Base-by-base conservation (phyloP, 1,284 basidiomycete species). In the Stygiomarasmius scandens region DNA sequence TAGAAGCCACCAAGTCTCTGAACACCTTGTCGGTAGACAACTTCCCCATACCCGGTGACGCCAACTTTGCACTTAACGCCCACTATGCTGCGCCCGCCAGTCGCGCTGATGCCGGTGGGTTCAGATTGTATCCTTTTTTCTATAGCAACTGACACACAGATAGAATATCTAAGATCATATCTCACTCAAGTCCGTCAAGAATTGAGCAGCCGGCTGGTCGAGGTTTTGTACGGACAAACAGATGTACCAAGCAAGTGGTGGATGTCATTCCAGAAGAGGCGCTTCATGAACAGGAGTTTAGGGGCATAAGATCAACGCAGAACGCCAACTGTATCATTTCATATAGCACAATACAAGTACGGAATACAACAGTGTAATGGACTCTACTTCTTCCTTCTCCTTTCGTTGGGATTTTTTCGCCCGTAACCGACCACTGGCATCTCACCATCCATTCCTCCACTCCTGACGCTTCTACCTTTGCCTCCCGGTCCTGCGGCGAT, bases 201-300 rank as follows among this genome's bases (percentile, higher is more conserved):
- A 72, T 81, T 96, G 23, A 92, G 94, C 16, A 79, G 86, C 12
- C 86, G 97, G 44, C 76, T 99, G 54, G 84, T 95, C 32, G 95
- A 97, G 67, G 84, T 88, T 57, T 79, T 99, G 43, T 99, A 98
- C 72, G 85, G 89, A 66, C 82, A 96, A 77, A 84, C 91, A 49
- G 86, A 89, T 3, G 88, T 89, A 70, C 95, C 97, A 1, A 97
- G 92, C 82, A 99, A 99, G 76, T 99, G 96, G 96, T 99, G 97
- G 97, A 95, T 99, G 90, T 91, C 93, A 36, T 99, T 99, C 86
- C 96, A 96, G 76, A 98, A 96, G 83, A 86, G 95, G 69, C 85
- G 91, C 45, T 95, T 95, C 84, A 95, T 95, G 92, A 92, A 93
- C 77, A 90, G 93, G 70, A 92, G 89, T 70, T 72, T 93, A 69